Base-by-base conservation (phyloP, 2,329 filamentous ascomycete genomes). In the Trichoderma sp. region DNA sequence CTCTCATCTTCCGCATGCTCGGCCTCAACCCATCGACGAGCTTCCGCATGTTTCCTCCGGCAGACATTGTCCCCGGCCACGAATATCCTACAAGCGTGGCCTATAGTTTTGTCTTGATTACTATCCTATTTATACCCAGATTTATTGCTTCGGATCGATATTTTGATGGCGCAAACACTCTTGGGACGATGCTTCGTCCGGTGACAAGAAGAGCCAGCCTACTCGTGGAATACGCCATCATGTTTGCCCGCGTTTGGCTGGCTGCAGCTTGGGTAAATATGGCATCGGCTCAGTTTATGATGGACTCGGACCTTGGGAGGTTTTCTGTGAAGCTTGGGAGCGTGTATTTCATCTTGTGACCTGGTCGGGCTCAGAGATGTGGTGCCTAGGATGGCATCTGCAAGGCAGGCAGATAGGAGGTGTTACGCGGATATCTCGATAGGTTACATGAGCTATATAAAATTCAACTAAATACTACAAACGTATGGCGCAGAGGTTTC, bases 41-140 rank as follows among this genome's bases (percentile, higher is more conserved):
- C 5, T 61, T 61, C n/a, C 58, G 32, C 32, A 61, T 61, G 32
- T 61, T 61, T 4, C 58, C 58, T 61, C 58, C 32, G 6, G 32
- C 58, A 34, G 58, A 61, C 58, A 36, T 61, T 7, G 58, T 36
- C 32, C n/a, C n/a, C 58, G n/a, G 12, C n/a, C 18, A 24, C 30
- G 30, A 34, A 4, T 51, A 51, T 6, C 43, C 43, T 15, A 39
- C 58, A 2, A 39, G 11, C 21, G 0, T 26, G 14, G 32, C 58
- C 2, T 62, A 61, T 1, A 61, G 21, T 21, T 18, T 15, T 61
- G 21, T 9, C 11, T 18, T 62, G 1, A 24, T 62, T 9, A 62
- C 21, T 4, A 2, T 39, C 12, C 21, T 62, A 28, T 62, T n/a
- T 4, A 26, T 39, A 15, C 32, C 58, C 32, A 36, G 7, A 21